Conservation (phyloP, 257 asterid species). For the Perilla frutescens region DNA sequence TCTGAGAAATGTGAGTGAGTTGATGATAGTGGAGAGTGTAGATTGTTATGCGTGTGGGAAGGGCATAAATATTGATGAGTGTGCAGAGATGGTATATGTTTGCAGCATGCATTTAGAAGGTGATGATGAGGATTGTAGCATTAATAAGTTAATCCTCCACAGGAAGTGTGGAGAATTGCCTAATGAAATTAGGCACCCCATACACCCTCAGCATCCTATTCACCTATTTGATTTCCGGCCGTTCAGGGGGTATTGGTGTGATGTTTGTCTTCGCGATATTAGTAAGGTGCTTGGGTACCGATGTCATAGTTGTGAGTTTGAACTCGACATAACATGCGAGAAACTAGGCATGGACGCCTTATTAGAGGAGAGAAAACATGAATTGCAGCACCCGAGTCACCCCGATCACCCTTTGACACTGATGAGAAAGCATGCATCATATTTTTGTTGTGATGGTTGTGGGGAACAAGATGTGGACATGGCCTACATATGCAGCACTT, state of each 20-base stretch:
- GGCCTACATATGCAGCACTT: no score
- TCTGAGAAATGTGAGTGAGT: background rate
- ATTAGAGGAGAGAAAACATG: background rate
- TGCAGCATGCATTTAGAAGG: no score
- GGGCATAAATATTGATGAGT: background rate
- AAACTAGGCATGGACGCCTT: background rate
- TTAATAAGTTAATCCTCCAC: no score
- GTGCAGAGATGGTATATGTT: background rate
- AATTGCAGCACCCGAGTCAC: constrained; percentile 16
- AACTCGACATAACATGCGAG: background rate
- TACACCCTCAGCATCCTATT: background rate
- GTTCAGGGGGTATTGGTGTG: background rate
- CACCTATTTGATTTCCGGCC: background rate
- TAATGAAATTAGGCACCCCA: no score
- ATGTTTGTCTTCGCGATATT: background rate
- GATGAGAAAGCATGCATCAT: background rate
- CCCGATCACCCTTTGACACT: constrained; percentile 2
- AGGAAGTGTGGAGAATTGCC: no score
- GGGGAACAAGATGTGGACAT: no score
- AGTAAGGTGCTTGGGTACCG: background rate
- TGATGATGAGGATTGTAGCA: no score
- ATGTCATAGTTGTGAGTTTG: background rate
- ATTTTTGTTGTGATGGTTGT: background rate
- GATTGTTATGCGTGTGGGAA: constrained; percentile 10
- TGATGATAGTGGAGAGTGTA: background rate